These are phyloP conservation scores for Naganishia vaughanmartiniae DNA, from an alignment of 768 basidiomycete species.

Conservation along the genomic window DNA sequence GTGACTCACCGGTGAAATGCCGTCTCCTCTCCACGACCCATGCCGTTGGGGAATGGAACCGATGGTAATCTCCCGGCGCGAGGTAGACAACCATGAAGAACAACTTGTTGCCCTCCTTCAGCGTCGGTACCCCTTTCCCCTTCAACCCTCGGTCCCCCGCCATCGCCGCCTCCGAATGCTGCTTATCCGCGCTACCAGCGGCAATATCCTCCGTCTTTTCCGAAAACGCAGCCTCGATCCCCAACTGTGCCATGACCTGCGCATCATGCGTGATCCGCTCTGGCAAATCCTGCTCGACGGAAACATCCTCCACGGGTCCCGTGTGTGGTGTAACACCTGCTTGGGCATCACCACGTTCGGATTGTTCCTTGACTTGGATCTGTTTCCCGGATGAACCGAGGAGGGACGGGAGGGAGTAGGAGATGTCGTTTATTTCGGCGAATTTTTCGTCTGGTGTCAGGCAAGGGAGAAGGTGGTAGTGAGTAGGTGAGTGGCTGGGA, in stretches of 20 bases:
- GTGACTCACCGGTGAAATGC: conserved; percentile 77
- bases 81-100: conserved; percentile 96
- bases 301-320: conserved; percentile 55
- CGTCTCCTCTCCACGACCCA: conserved; percentile 97
- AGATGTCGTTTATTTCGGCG: conserved; percentile 94
- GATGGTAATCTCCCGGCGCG: conserved; percentile 96
- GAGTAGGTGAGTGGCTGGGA: background rate
- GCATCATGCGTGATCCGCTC: conserved; percentile 63
- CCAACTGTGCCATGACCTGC: conserved; percentile 60
- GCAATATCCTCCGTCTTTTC: background rate
- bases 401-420: conserved; percentile 87
- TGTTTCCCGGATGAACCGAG: conserved; percentile 58
- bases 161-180: background rate
- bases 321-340: conserved; percentile 43
- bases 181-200: background rate
- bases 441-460: conserved; percentile 70
- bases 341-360: conserved; percentile 1
- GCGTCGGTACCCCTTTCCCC: conserved; percentile 49
- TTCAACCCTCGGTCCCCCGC: conserved; percentile 6
- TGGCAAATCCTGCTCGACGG: conserved; percentile 33
- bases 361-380: conserved; percentile 31
- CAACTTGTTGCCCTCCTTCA: conserved; percentile 74
- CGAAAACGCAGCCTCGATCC: conserved; percentile 25
- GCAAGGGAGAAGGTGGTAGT: background rate
- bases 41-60: conserved; percentile 90